Percentiles rank a stretch among this genome's conserved stretches.
Evolutionary conservation across 1,284 basidiomycete species (phyloP).

Genomic region (Gymnopus androsaceus): DNA sequence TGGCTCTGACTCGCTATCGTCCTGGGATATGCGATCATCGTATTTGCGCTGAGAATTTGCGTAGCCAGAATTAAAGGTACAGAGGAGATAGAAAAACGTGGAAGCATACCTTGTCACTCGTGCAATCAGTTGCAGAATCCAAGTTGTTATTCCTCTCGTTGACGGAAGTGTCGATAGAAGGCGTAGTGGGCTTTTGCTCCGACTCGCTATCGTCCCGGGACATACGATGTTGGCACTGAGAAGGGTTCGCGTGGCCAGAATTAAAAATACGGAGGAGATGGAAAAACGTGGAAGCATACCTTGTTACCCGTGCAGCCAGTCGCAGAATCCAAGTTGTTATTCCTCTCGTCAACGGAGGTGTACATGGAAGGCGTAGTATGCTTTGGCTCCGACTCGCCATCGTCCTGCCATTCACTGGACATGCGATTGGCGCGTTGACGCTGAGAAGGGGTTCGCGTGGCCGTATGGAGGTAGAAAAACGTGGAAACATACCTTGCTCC

Average conservation of each 20-base stretch:
- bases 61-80: constrained; percentile 20
- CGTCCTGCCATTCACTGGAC: constrained; percentile 24
- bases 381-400: constrained; percentile 14
- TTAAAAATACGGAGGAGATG: too few relatives aligned
- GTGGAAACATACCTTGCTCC: too few relatives aligned
- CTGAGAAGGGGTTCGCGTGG: constrained; percentile 15
- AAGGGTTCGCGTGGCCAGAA: too few relatives aligned
- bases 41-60: constrained; percentile 18
- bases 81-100: not conserved
- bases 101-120: too few relatives aligned
- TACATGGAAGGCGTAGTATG: constrained; percentile 21
- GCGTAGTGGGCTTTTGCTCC: too few relatives aligned
- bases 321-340: constrained; percentile 1
- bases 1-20: constrained; percentile 17
- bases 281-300: too few relatives aligned
- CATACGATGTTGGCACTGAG: too few relatives aligned
- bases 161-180: not conserved
- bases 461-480: constrained; percentile 8
- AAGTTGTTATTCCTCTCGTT: not conserved
- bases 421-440: constrained; percentile 19
- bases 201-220: too few relatives aligned
- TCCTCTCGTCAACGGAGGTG: not conserved
- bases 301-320: not conserved
- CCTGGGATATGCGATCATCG: constrained; percentile 21
- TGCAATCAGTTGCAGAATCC: too few relatives aligned